A percentile compares a stretch with the other conserved stretches of the same genome.
Conservation (phyloP, 2,329 filamentous ascomycete genomes). For the Magnaporthiopsis poae region DNA sequence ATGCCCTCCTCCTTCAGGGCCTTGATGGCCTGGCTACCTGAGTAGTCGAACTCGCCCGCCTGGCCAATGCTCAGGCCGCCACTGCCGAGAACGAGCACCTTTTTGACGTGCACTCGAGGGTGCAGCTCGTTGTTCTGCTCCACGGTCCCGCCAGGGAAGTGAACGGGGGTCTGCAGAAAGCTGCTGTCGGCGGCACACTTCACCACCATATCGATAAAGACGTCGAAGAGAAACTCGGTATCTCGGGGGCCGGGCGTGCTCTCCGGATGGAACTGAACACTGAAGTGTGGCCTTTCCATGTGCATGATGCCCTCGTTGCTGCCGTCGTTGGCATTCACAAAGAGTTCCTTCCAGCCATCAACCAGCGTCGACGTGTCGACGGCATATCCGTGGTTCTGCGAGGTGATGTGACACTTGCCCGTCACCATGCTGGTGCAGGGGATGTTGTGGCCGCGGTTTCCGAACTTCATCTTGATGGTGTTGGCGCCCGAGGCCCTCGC, state of each 20-base stretch:
- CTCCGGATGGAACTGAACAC: slow-evolving; percentile 98
- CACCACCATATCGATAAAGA: slow-evolving; percentile 80
- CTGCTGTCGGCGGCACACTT: slow-evolving; percentile 58
- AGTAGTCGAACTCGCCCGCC: slow-evolving; percentile 98
- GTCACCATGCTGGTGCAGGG: slow-evolving; percentile 93
- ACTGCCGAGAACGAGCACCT: slow-evolving; percentile 86
- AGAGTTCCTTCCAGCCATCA: slow-evolving; percentile 80
- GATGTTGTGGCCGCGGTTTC: slow-evolving; percentile 97
- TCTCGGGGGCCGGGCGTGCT: slow-evolving; percentile 91
- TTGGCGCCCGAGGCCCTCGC: slow-evolving; percentile 76
- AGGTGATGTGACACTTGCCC: slow-evolving; percentile 96
- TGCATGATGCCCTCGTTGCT: slow-evolving; percentile 98
- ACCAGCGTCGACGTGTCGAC: slow-evolving; percentile 73
- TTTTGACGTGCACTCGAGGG: slow-evolving; percentile 78
- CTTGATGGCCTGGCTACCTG: slow-evolving; percentile 96
- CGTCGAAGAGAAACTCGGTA: slow-evolving; percentile 93
- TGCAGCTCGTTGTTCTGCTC: slow-evolving; percentile 69
- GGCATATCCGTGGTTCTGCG: slow-evolving; percentile 94
- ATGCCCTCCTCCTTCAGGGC: slow-evolving; percentile 95
- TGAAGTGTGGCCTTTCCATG: slow-evolving; percentile 78
- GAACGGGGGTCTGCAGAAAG: slow-evolving; percentile 62
- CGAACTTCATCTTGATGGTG: slow-evolving; percentile 97
- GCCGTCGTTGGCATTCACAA: slow-evolving; percentile 95
- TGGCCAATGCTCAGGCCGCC: slow-evolving; percentile 96
- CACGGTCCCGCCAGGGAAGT: slow-evolving; percentile 75